Base-by-base conservation (phyloP, 768 basidiomycete species). In the Pleurotus tuoliensis region DNA sequence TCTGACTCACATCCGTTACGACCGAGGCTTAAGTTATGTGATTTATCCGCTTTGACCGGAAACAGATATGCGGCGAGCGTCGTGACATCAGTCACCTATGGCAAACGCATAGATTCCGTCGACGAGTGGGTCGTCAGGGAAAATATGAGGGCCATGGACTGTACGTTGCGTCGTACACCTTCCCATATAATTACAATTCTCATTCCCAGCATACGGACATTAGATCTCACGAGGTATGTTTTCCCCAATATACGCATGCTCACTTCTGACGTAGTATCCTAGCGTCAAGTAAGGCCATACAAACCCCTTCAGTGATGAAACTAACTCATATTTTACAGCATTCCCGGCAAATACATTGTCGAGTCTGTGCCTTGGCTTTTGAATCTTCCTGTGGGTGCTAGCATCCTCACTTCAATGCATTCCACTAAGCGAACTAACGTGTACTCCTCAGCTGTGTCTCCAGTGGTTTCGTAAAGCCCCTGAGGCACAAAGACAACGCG, bases 41-140 rank as follows among this genome's bases (percentile, higher is more conserved):
- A 25, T 25, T 25, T 25, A 24, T 49, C n/a, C 8, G 22, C 40
- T 41, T 41, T 41, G 16, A 13, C 16, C 16, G 40, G 40, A 22
- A 11, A n/a, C 15, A 77, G 76, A 52, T 80, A 69, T 58, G 73
- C 79, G 9, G 78, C 76, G 2, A 78, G 76, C 40, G 74, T 79
- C 5, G 74, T 73, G 2, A 73, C 74, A 0, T 74, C 76, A 12
- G 71, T 79, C 4, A 71, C 75, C 0, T 80, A 79, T 45, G 76
- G 78, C 0, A 59, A 71, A 53, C 66, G 78, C 7, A 72, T 80
- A 9, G 69, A 78, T 15, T 76, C 69, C 38, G 69, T 75, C 3
- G 74, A 75, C 30, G 77, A 80, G 38, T 80, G 76, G 73, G 68
- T 80, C 12, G 77, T 80, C 1, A 73, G 71, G 58, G 76, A 78